Base-by-base conservation (phyloP, 371 early-diverging fungal genomes). In the Rhizopus arrhizus region DNA sequence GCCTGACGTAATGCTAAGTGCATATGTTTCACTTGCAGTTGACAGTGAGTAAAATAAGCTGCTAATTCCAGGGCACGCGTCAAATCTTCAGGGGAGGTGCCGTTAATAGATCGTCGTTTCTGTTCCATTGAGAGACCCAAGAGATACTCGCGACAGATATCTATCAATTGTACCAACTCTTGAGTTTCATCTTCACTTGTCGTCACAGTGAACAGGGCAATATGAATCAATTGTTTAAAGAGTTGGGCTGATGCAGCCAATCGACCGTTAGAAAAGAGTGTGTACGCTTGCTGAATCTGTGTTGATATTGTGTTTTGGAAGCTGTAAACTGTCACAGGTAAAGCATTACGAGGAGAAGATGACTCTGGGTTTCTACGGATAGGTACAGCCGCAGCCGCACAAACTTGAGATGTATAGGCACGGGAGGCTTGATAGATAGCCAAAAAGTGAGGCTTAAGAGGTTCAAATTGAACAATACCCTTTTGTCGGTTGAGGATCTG, bases 31-130 rank as follows among this genome's bases (percentile, higher is more conserved):
- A 91, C 87, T 59, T 95, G 92, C 46, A 98, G 80, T 58, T 91
- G 82, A 72, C 95, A 93, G 60, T 94, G 91, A 5, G 98, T 92
- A 68, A 96, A 96, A 77, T 95, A 97, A 5, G 93, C 92, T 1
- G 96, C 94, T 46, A 98, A 81, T 68, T 95, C 97, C 10, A 96
- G 67, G 40, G 86, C 85, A 13, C 92, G 86, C 62, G 88, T 84
- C 35, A 85, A 73, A 10, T 79, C 78, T 15, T 81, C 86, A 13
- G 83, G 77, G 15, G 80, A 72, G 29, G 66, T 65, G 8, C 69
- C 69, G 10, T 66, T 66, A 36, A 85, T 69, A 29, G 83, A 75
- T 51, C 87, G 82, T n/a, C 95, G 89, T 48, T 77, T 81, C 56
- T 88, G 80, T 68, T 95, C 96, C 77, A 97, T 85, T 16, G 82